These are phyloP conservation scores for Globisporangium lucens DNA, from an alignment of 352 stramenopile species.

Conservation along the genomic window DNA sequence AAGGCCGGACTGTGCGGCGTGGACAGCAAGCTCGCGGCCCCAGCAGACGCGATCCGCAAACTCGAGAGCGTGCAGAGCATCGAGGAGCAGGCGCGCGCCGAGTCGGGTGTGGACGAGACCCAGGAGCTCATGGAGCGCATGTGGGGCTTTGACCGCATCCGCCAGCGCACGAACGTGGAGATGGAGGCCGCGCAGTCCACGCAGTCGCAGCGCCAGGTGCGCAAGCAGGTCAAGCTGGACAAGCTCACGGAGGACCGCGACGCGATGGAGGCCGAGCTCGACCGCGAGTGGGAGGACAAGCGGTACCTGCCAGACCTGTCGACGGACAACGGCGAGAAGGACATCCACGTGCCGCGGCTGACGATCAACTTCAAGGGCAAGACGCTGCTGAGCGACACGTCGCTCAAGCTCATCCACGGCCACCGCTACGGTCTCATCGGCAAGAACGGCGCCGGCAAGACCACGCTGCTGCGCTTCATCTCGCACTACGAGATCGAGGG, in stretches of 20 bases:
- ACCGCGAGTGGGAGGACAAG: slow-evolving; percentile 78
- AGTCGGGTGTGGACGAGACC: slow-evolving; percentile 46
- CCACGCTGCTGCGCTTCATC: slow-evolving; percentile 95
- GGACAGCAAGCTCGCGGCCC: slow-evolving; percentile 16
- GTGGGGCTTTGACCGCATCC: slow-evolving; percentile 87
- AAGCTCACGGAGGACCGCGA: slow-evolving; percentile 58
- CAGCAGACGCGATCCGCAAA: slow-evolving; percentile 39
- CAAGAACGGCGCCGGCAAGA: slow-evolving; percentile 92
- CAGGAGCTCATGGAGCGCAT: slow-evolving; percentile 76
- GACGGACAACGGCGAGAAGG: slow-evolving; percentile 77
- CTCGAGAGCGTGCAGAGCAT: slow-evolving; percentile 68
- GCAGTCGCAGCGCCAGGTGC: slow-evolving; percentile 75
- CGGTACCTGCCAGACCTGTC: slow-evolving; percentile 72
- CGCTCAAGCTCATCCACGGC: slow-evolving; percentile 84
- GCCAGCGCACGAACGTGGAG: slow-evolving; percentile 67
- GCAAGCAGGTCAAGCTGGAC: slow-evolving; percentile 75
- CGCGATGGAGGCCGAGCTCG: slow-evolving; percentile 53
- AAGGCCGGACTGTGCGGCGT: slow-evolving; percentile 20
- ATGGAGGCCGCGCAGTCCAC: slow-evolving; percentile 73
- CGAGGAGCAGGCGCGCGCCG: slow-evolving; percentile 58
- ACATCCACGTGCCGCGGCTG: slow-evolving; percentile 87
- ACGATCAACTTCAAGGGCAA: slow-evolving; percentile 91
- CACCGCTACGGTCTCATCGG: slow-evolving; percentile 92
- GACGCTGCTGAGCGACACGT: slow-evolving; percentile 81
- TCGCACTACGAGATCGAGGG: slow-evolving; percentile 95